Percentiles rank a stretch among this genome's conserved stretches.
Conservation (phyloP, 192 early-diverging fungal species). For the Entomortierella parvispora region DNA sequence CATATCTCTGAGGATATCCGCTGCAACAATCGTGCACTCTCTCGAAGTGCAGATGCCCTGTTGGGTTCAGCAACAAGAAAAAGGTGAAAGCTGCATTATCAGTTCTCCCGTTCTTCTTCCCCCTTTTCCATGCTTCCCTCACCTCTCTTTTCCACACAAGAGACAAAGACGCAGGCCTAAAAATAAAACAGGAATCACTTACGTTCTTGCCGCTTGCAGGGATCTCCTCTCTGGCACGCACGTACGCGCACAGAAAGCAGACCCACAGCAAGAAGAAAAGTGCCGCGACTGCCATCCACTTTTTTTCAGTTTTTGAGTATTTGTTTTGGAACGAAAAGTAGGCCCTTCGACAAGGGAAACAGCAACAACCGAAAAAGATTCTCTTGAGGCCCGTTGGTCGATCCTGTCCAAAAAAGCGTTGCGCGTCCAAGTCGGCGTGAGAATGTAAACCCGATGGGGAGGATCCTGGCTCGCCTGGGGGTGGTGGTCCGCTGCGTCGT, state of each 20-base stretch:
- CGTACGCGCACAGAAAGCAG: constrained; percentile 30
- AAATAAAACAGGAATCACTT: neutral
- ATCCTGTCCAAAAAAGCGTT: constrained; percentile 45
- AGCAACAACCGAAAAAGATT: constrained; percentile 31
- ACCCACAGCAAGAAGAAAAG: constrained; percentile 25
- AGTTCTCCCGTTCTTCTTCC: neutral
- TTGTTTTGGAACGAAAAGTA: constrained; percentile 8
- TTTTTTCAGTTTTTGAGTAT: constrained; percentile 33
- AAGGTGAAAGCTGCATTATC: constrained; percentile 9
- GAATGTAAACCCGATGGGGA: neutral
- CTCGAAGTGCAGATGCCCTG: constrained; percentile 61
- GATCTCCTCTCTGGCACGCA: constrained; percentile 31
- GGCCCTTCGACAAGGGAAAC: constrained; percentile 26
- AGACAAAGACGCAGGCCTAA: neutral
- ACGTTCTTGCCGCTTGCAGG: constrained; percentile 41
- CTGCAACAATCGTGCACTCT: constrained; percentile 65
- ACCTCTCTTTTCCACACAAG: neutral
- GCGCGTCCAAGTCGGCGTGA: constrained; percentile 29
- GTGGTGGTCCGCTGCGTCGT: constrained; percentile 31
- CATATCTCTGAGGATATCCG: constrained; percentile 62
- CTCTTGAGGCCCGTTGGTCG: constrained; percentile 27
- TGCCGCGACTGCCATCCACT: constrained; percentile 11
- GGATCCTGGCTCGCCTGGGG: constrained; percentile 7
- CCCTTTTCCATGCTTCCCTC: neutral
- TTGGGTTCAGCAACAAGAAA: neutral